Evolutionary conservation across 2,329 filamentous ascomycete species (phyloP), one percentile per base, ranked within the genome.

Genomic region (Tolypocladium capitatum): DNA sequence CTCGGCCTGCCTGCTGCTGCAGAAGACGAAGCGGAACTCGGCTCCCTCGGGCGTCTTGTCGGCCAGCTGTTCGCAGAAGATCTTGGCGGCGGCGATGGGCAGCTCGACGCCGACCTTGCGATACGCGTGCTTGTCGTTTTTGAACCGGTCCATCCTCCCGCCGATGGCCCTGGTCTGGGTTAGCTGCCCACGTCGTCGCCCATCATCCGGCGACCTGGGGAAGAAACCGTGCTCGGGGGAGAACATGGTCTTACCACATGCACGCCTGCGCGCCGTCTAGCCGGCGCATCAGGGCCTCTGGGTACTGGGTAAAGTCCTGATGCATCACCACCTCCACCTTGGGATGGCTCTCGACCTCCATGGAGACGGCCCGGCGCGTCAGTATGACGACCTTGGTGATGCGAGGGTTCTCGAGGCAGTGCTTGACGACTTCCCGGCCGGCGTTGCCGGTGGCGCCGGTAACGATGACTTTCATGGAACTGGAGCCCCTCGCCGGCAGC

Each of bases 71-170:
- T 56, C 47, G 43, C 58, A 50, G 51, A 85, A 79, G 9, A 76
- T 73, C 48, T 71, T 71, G 0, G 80, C 82, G 1, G 79, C 80
- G 1, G 72, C 71, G 9, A 84, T 56, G 1, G 81, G 70, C 57
- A 79, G 82, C 50, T 78, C 73, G 46, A 78, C 66, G 8, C 78
- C 80, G 48, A 85, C 79, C 33, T 71, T 70, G 47, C 60, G 61
- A 24, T 60, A 62, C 31, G 58, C 54, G 20, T 55, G 56, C 21
- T 80, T 74, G 41, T 74, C 69, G 28, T 65, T 64, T 24, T 65
- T 73, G 53, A 74, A 69, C 30, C 65, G 70, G 65, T 49, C 71
- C 64, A 40, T 75, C 68, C 59, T 58, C 38, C 62, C 63, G 33
- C 68, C 66, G 48, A 71, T 64, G 11, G 64, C 61, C 69, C 68